Evolutionary conservation across 2,329 filamentous ascomycete genomes (phyloP).

Genomic region (Fusarium sp.): DNA sequence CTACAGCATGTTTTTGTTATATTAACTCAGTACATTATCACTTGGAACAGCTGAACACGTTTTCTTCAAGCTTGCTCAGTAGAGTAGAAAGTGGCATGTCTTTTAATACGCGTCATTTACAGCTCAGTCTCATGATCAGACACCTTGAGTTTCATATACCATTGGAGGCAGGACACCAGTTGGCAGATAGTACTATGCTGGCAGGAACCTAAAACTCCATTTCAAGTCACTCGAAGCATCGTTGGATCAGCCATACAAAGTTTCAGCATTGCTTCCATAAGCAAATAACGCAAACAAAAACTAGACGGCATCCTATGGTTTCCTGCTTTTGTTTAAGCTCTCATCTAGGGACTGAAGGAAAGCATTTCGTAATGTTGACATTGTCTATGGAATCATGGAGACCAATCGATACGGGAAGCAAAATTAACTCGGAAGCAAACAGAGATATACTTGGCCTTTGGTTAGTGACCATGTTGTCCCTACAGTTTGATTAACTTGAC

Average conservation of each 20-base stretch:
- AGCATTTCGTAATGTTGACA: neutral
- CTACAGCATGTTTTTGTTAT: no score
- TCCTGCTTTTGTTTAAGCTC: neutral
- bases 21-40: no score
- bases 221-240: neutral
- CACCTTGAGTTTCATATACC: no score
- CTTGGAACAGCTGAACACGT: no score
- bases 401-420: neutral
- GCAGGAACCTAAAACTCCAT: no score
- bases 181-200: neutral
- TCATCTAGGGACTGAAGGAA: neutral
- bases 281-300: neutral
- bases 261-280: neutral
- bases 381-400: neutral
- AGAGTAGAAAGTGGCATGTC: no score
- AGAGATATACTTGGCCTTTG: no score
- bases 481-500: neutral
- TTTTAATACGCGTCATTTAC: neutral
- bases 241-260: no score
- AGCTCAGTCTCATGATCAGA: neutral
- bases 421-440: no score
- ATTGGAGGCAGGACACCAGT: no score
- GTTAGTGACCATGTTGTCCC: neutral
- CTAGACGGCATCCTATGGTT: neutral
- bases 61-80: no score